Evolutionary conservation across 345 rosid genomes (phyloP).

Genomic region (Xanthoceras sorbifolium): DNA sequence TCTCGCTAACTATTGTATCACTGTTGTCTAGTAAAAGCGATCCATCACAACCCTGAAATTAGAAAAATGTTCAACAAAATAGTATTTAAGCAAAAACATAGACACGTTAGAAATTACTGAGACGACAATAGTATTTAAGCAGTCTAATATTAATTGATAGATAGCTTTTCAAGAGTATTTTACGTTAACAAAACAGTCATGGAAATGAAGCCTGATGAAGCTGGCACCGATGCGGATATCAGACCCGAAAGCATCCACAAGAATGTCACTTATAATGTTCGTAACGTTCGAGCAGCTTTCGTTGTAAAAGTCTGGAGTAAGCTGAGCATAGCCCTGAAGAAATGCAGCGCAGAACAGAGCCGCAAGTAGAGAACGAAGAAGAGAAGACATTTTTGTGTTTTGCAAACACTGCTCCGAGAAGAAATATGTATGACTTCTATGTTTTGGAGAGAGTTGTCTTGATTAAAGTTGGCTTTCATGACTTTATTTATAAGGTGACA

Average conservation of each 20-base stretch:
- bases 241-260: conserved; percentile 16
- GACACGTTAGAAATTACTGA: too few relatives aligned
- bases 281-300: conserved; percentile 34
- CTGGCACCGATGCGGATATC: conserved; percentile 45
- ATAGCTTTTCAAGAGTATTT: too few relatives aligned
- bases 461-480: too few relatives aligned
- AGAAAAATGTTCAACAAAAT: background rate
- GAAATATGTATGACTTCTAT: background rate
- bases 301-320: conserved; percentile 35
- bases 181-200: conserved; percentile 49
- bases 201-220: conserved; percentile 51
- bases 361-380: background rate
- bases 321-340: conserved; percentile 29
- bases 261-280: conserved; percentile 19
- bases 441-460: too few relatives aligned
- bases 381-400: conserved; percentile 15
- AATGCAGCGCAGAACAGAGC: conserved; percentile 9
- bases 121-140: too few relatives aligned
- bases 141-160: too few relatives aligned
- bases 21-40: conserved; percentile 52
- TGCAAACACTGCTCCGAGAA: background rate
- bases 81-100: too few relatives aligned
- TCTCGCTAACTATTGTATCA: conserved; percentile 42
- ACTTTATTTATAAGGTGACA: too few relatives aligned
- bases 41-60: conserved; percentile 58